Evolutionary conservation across 1,284 basidiomycete species (phyloP).

Genomic region (Agaricales sp.): DNA sequence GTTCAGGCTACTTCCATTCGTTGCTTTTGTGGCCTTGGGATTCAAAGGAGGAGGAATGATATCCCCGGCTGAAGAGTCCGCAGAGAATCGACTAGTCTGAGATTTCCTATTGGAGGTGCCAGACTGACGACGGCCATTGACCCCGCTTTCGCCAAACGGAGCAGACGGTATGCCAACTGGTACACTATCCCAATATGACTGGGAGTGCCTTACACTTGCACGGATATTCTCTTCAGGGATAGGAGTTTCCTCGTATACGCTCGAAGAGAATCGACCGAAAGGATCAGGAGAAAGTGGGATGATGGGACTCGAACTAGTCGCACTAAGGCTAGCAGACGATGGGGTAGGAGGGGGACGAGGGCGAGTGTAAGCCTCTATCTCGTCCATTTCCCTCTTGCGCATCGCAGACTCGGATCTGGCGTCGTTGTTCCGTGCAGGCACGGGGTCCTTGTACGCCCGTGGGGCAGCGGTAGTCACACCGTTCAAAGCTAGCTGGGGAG

Average conservation of each 20-base stretch:
- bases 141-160: constrained; percentile 9
- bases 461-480: constrained; percentile 53
- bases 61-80: constrained; percentile 40
- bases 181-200: constrained; percentile 30
- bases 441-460: constrained; percentile 27
- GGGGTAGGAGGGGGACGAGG: constrained; percentile 25
- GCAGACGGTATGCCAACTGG: neutral
- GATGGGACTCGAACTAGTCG: constrained; percentile 16
- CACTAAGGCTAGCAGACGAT: too few relatives aligned
- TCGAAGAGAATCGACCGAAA: constrained; percentile 53
- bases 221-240: constrained; percentile 30
- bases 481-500: constrained; percentile 56
- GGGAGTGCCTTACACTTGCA: constrained; percentile 16
- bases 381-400: constrained; percentile 42
- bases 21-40: constrained; percentile 10
- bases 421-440: constrained; percentile 19
- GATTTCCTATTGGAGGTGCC: constrained; percentile 16
- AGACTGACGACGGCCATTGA: constrained; percentile 9
- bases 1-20: constrained; percentile 32
- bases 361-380: constrained; percentile 35
- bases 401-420: constrained; percentile 37
- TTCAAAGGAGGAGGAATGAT: constrained; percentile 16
- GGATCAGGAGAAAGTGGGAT: constrained; percentile 74
- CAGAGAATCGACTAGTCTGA: constrained; percentile 56
- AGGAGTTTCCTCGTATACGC: neutral